Conservation (phyloP, 768 basidiomycete species). For the Leccinum pellstonianum region DNA sequence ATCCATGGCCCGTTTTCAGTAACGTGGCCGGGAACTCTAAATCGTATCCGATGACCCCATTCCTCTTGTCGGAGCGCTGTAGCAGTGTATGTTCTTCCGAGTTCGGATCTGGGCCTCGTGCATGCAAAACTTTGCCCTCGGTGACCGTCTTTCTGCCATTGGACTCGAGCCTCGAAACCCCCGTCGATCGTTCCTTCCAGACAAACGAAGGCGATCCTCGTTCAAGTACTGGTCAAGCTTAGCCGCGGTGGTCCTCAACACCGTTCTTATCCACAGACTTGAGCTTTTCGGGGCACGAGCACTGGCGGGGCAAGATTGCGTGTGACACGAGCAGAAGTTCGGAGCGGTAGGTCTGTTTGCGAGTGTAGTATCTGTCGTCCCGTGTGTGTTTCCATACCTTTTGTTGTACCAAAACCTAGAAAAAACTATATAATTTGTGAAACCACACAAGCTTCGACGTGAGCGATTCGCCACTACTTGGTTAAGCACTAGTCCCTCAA, state of each 20-base stretch:
- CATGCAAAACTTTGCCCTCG: slow-evolving; percentile 3
- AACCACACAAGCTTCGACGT: background rate
- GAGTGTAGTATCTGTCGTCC: slow-evolving; percentile 4
- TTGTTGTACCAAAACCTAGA: slow-evolving; percentile 13
- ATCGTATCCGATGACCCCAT: slow-evolving; percentile 5
- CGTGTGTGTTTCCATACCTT: slow-evolving; percentile 1
- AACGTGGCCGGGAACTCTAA: slow-evolving; percentile 9
- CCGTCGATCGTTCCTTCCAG: background rate
- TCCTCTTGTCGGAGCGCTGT: background rate
- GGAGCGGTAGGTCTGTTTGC: slow-evolving; percentile 9
- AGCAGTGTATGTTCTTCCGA: slow-evolving; percentile 9
- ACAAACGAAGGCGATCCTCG: background rate
- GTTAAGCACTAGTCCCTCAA: too few relatives aligned
- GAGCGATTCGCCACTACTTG: too few relatives aligned
- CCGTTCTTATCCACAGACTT: background rate
- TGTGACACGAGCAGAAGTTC: slow-evolving; percentile 14
- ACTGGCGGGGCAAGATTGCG: background rate
- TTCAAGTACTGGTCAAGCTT: background rate
- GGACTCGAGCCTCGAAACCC: background rate
- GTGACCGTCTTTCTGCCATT: background rate
- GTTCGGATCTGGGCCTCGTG: slow-evolving; percentile 13
- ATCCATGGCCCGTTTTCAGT: slow-evolving; percentile 5
- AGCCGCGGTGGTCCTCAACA: background rate
- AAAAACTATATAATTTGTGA: slow-evolving; percentile 4
- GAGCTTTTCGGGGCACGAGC: background rate